phyloP scores from a whole-genome alignment of 257 asterid species.

The Ballota nigra region DNA sequence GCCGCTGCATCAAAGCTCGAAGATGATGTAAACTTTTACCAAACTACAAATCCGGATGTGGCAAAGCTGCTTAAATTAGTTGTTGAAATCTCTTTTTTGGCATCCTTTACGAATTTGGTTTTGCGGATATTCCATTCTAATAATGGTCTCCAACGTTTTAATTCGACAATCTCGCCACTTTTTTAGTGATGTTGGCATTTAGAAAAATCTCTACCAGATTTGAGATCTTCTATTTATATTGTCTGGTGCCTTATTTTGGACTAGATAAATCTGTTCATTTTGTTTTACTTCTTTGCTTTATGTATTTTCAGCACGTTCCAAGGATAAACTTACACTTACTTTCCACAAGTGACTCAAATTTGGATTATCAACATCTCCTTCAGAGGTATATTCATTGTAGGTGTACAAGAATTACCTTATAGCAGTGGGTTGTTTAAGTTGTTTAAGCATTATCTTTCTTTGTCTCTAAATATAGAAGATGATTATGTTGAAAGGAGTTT shows the following conservation, averaged over 20 bases:
- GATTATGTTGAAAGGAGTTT: background rate
- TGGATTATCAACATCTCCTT: constrained; percentile 63
- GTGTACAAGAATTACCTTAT: background rate
- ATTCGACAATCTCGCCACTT: too few species aligned
- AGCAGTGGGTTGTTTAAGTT: background rate
- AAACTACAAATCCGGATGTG: constrained; percentile 64
- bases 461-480: constrained; percentile 5
- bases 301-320: constrained; percentile 53
- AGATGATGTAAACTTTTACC: constrained; percentile 85
- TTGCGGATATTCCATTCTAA: too few species aligned
- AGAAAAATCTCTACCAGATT: too few species aligned
- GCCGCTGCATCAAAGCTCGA: constrained; percentile 81
- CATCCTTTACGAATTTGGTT: too few species aligned
- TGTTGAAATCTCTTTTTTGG: too few species aligned
- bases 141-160: too few species aligned
- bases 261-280: background rate
- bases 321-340: constrained; percentile 53
- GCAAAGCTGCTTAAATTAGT: constrained; percentile 85
- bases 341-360: constrained; percentile 44
- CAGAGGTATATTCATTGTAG: constrained; percentile 40
- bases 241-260: background rate
- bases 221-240: too few species aligned
- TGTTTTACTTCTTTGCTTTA: background rate
- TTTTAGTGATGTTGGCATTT: too few species aligned
- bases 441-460: background rate